A percentile compares a stretch with the other conserved stretches of the same genome.
phyloP scores from a whole-genome alignment of 257 asterid genomes.

The Scutellaria barbata region DNA sequence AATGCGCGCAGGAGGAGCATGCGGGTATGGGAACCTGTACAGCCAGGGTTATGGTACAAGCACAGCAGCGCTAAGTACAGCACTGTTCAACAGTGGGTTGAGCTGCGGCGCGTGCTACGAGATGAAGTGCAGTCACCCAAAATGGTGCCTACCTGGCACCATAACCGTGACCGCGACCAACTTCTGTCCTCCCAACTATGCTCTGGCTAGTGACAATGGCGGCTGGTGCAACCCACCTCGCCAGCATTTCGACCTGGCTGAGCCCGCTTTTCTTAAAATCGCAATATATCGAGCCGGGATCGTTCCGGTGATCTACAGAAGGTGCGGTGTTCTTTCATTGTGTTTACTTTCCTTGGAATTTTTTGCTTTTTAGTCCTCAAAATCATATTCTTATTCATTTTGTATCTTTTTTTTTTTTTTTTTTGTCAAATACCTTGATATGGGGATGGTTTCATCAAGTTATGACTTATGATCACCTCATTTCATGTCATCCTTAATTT shows the following conservation, averaged over 20 bases:
- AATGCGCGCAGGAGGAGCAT: slow-evolving; percentile 56
- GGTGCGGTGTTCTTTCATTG: slow-evolving; percentile 19
- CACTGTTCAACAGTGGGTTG: slow-evolving; percentile 56
- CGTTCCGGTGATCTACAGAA: slow-evolving; percentile 49
- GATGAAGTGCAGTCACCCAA: slow-evolving; percentile 44
- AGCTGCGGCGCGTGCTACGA: slow-evolving; percentile 64
- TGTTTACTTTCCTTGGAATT: too few relatives aligned
- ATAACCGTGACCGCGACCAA: slow-evolving; percentile 64
- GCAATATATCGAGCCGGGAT: slow-evolving; percentile 60
- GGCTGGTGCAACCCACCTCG: slow-evolving; percentile 75
- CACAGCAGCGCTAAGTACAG: slow-evolving; percentile 57
- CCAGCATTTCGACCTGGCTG: slow-evolving; percentile 57
- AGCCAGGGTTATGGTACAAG: slow-evolving; percentile 65
- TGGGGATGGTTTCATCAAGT: too few relatives aligned
- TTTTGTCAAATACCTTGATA: too few relatives aligned
- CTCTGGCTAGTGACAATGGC: slow-evolving; percentile 52
- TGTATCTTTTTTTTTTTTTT: too few relatives aligned
- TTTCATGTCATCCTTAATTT: too few relatives aligned
- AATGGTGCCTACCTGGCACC: slow-evolving; percentile 44
- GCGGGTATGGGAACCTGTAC: slow-evolving; percentile 64
- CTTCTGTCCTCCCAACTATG: slow-evolving; percentile 66
- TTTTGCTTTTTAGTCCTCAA: too few relatives aligned
- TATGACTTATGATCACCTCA: too few relatives aligned
- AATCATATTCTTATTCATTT: too few relatives aligned
- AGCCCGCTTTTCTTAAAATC: slow-evolving; percentile 54